Percentiles rank a stretch among this genome's conserved stretches.
phyloP scores from a whole-genome alignment of 108 stramenopile species.

The Pseudonitzschia multistriata region DNA sequence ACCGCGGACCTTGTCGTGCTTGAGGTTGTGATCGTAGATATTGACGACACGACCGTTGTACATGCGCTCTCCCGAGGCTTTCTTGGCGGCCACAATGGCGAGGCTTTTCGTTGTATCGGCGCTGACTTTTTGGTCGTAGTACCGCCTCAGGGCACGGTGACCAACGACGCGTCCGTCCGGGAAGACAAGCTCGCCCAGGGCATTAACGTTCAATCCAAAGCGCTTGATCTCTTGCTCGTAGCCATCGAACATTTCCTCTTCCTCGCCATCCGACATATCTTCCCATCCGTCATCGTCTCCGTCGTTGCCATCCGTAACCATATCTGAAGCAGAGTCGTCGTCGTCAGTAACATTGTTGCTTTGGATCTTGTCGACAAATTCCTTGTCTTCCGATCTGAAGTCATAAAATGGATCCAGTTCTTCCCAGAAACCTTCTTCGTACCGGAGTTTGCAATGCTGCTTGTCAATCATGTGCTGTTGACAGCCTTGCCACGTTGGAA shows the following conservation, averaged over 20 bases:
- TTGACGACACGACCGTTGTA: conserved; percentile 69
- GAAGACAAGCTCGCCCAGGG: conserved; percentile 82
- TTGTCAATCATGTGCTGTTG: conserved; percentile 83
- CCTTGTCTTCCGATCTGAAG: conserved; percentile 72
- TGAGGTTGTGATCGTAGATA: conserved; percentile 22
- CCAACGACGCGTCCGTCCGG: conserved; percentile 88
- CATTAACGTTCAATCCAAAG: conserved; percentile 85
- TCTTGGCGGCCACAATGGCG: conserved; percentile 67
- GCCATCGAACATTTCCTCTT: conserved; percentile 59
- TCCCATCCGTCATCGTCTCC: conserved; percentile 62
- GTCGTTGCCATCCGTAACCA: conserved; percentile 35
- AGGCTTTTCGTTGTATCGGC: conserved; percentile 39
- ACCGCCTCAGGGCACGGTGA: conserved; percentile 73
- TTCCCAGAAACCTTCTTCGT: conserved; percentile 90
- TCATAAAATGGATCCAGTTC: conserved; percentile 97
- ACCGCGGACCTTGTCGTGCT: conserved; percentile 23
- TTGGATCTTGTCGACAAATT: conserved; percentile 35
- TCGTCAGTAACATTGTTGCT: conserved; percentile 30
- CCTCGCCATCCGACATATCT: conserved; percentile 51
- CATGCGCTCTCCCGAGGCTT: conserved; percentile 76
- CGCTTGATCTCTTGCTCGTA: conserved; percentile 76
- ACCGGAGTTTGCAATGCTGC: conserved; percentile 85
- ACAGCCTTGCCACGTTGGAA: conserved; percentile 67
- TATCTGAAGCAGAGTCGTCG: conserved; percentile 1
- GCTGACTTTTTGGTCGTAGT: conserved; percentile 79